phyloP scores from a whole-genome alignment of 2,329 filamentous ascomycete species.

The Sclerotinia trifoliorum region DNA sequence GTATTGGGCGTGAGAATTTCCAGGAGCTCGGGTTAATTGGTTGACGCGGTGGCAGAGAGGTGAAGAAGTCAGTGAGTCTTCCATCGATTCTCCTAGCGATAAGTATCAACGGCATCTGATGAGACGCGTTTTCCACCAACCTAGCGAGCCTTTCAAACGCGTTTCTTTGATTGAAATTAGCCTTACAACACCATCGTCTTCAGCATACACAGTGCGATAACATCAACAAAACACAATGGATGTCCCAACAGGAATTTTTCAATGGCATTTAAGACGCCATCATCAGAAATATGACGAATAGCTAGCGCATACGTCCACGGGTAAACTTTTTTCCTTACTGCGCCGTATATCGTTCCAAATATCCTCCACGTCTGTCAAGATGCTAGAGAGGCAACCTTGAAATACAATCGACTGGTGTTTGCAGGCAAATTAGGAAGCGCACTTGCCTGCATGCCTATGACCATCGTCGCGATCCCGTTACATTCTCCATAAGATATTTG shows the following conservation, averaged over 20 bases:
- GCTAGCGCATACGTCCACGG: background rate
- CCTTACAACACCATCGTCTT: background rate
- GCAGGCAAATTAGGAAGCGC: background rate
- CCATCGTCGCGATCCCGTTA: background rate
- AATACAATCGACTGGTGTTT: conserved; percentile 7
- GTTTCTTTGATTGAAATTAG: too few species aligned
- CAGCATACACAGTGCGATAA: background rate
- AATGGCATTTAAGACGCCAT: background rate
- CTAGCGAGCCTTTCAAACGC: background rate
- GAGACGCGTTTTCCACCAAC: background rate
- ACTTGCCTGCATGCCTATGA: background rate
- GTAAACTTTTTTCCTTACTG: background rate
- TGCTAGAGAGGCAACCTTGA: background rate
- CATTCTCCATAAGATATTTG: background rate
- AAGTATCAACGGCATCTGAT: background rate
- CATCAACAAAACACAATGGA: background rate
- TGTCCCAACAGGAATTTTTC: too few species aligned
- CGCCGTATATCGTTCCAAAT: background rate
- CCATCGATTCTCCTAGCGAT: background rate
- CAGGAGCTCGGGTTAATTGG: background rate
- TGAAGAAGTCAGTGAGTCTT: background rate
- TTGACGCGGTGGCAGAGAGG: background rate
- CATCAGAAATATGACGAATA: background rate
- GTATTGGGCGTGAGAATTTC: background rate
- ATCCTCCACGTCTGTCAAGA: background rate